Conservation (phyloP, 345 rosid species). For the Fremontodendron californicum region DNA sequence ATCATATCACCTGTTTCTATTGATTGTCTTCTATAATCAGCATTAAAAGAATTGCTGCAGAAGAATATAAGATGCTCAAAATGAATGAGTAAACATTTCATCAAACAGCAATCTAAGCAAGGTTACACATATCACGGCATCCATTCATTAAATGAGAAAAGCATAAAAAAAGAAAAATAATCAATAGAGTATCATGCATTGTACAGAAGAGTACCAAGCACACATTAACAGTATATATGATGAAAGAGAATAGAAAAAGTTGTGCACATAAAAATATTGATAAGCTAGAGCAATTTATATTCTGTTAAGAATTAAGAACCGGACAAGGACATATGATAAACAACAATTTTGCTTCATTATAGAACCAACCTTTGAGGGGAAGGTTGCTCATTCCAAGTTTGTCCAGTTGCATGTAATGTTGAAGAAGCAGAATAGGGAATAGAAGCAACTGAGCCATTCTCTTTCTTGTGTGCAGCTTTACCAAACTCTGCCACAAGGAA, state of each 20-base stretch:
- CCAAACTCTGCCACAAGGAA: conserved; percentile 31
- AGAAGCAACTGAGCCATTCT: conserved; percentile 24
- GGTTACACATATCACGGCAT: neutral
- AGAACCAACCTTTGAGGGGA: conserved; percentile 32
- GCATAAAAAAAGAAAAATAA: neutral
- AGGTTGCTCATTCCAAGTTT: conserved; percentile 27
- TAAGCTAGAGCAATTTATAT: neutral
- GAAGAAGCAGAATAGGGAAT: conserved; percentile 23
- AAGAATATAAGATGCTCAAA: conserved; percentile 5
- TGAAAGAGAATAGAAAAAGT: neutral
- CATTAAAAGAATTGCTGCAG: conserved; percentile 30
- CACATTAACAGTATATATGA: neutral
- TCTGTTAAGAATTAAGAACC: neutral
- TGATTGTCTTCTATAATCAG: conserved; percentile 31
- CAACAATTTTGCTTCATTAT: neutral
- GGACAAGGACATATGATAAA: neutral
- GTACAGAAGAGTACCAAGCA: neutral
- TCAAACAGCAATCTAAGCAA: neutral
- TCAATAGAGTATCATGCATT: neutral
- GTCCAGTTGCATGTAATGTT: conserved; percentile 13
- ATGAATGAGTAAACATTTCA: neutral
- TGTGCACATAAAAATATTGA: neutral
- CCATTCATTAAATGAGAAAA: neutral
- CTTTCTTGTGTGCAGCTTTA: conserved; percentile 32
- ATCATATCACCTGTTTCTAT: conserved; percentile 21